These are phyloP conservation scores for Nicotiana sylvestris DNA, from an alignment of 257 asterid genomes.

Conservation along the genomic window DNA sequence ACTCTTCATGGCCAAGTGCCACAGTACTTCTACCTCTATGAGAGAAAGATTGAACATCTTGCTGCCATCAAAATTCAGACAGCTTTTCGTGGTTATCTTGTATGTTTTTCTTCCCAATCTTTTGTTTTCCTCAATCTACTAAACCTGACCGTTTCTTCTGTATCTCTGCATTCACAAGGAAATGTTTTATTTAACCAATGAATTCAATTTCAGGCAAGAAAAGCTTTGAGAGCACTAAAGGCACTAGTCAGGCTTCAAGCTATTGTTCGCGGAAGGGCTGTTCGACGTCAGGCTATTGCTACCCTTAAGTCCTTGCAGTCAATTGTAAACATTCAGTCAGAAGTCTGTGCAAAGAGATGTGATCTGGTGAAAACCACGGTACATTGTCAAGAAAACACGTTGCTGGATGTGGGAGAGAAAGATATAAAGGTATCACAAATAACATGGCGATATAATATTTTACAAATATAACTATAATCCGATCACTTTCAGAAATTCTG, in stretches of 20 bases:
- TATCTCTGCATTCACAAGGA: background rate
- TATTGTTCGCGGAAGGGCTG: slow-evolving; percentile 88
- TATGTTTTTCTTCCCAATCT: slow-evolving; percentile 27
- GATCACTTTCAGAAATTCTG: background rate
- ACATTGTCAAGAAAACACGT: slow-evolving; percentile 31
- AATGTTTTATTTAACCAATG: background rate
- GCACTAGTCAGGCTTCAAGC: slow-evolving; percentile 95
- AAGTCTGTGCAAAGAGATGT: slow-evolving; percentile 66
- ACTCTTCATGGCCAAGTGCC: background rate
- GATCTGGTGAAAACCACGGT: slow-evolving; percentile 37
- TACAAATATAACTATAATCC: background rate
- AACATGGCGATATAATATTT: background rate
- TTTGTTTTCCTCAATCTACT: background rate
- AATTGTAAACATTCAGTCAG: slow-evolving; percentile 74
- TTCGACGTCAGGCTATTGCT: slow-evolving; percentile 70
- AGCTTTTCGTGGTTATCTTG: slow-evolving; percentile 72
- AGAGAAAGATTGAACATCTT: slow-evolving; percentile 22
- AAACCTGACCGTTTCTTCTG: background rate
- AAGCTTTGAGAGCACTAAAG: slow-evolving; percentile 76
- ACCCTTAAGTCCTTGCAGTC: slow-evolving; percentile 87
- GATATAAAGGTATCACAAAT: slow-evolving; percentile 53
- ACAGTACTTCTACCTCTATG: slow-evolving; percentile 9
- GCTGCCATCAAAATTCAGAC: slow-evolving; percentile 79
- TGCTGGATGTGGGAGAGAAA: slow-evolving; percentile 45
- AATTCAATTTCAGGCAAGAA: slow-evolving; percentile 58